Evolutionary conservation across 1,284 basidiomycete species (phyloP).

Genomic region (Erythrobasidium hasegawianum): DNA sequence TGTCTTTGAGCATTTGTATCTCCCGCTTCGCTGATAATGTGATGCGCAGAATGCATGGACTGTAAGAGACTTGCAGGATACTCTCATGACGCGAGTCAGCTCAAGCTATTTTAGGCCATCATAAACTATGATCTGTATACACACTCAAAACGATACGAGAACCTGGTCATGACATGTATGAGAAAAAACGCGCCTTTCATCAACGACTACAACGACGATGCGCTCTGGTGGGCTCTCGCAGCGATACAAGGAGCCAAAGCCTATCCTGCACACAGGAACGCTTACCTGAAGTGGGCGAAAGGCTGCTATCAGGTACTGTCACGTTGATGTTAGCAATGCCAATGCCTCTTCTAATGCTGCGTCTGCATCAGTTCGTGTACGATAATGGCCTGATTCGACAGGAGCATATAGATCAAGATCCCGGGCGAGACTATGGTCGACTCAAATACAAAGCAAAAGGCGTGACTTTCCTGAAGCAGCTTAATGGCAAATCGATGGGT

Average conservation of each 20-base stretch:
- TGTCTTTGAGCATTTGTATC: no score
- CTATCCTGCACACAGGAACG: background rate
- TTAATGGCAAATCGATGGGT: conserved; percentile 2
- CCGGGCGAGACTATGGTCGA: background rate
- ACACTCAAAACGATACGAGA: background rate
- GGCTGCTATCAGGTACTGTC: conserved; percentile 2
- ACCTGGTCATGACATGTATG: background rate
- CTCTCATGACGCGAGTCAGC: background rate
- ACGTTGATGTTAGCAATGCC: no score
- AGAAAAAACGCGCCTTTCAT: background rate
- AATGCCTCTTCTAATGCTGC: background rate
- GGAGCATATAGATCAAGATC: background rate
- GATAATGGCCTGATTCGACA: background rate
- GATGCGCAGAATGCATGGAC: background rate
- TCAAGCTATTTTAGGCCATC: background rate
- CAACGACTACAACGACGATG: background rate
- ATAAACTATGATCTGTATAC: background rate
- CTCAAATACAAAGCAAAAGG: background rate
- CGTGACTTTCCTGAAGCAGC: background rate
- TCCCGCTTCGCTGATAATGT: no score
- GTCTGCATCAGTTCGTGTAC: background rate
- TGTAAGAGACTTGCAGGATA: background rate
- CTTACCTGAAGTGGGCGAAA: background rate
- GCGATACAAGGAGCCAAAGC: background rate
- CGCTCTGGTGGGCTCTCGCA: background rate